Conservation (phyloP, 345 rosid genomes). For the Linum usitatissimum region DNA sequence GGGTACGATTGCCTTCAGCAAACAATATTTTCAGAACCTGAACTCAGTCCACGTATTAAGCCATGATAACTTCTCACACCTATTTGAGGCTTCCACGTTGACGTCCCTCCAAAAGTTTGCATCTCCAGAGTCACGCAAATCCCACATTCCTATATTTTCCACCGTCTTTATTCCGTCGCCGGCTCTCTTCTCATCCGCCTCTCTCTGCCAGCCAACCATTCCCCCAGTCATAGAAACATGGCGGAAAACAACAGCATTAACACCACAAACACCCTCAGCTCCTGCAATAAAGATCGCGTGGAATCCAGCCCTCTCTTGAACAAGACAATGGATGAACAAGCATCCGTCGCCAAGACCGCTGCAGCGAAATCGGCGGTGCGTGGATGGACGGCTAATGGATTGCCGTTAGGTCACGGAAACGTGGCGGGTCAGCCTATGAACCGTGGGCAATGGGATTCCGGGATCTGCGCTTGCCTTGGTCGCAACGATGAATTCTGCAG, state of each 20-base stretch:
- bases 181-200: background rate
- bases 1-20: no score
- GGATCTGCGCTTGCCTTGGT: conserved; percentile 4
- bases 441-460: background rate
- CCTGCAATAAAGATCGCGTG: conserved; percentile 21
- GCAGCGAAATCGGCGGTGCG: conserved; percentile 12
- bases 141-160: background rate
- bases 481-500: conserved; percentile 5
- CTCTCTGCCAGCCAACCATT: background rate
- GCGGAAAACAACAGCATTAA: conserved; percentile 20
- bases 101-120: background rate
- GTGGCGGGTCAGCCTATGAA: conserved; percentile 1
- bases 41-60: no score
- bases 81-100: no score
- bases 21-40: no score
- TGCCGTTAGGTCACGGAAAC: conserved; percentile 2
- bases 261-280: conserved; percentile 3
- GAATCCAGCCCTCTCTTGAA: conserved; percentile 71
- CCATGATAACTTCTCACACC: no score
- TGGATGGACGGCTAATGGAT: conserved; percentile 34
- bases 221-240: conserved; percentile 20
- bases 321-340: conserved; percentile 18
- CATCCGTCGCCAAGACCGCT: conserved; percentile 7
- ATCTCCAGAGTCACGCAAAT: background rate
- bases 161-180: background rate